Percentiles rank a stretch among this genome's conserved stretches.
These are phyloP conservation scores for Pseudogymnoascus sp. DNA, from an alignment of 2,329 filamentous ascomycete species.

Conservation along the genomic window DNA sequence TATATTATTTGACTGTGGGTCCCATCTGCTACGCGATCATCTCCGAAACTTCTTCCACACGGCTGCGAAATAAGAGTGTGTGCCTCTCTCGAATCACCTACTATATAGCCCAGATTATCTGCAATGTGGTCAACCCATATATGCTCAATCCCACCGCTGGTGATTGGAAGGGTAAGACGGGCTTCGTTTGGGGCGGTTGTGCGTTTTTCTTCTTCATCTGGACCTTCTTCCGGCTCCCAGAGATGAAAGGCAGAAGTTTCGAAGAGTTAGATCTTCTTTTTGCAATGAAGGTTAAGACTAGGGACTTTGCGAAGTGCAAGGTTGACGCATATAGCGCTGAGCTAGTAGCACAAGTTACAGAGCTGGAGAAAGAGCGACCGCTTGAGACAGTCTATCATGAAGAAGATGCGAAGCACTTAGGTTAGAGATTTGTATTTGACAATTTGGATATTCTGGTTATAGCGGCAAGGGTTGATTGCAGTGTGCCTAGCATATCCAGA, in stretches of 20 bases:
- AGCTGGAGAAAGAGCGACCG: no score
- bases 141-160: constrained; percentile 41
- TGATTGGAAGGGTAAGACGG: constrained; percentile 41
- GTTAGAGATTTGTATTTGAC: no score
- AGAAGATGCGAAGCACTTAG: no score
- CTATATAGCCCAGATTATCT: constrained; percentile 40
- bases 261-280: constrained; percentile 42
- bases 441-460: no score
- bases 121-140: constrained; percentile 38
- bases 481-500: no score
- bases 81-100: constrained; percentile 43
- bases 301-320: constrained; percentile 26
- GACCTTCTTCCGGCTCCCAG: constrained; percentile 36
- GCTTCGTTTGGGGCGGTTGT: constrained; percentile 38
- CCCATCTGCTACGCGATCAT: constrained; percentile 46
- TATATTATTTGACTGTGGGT: constrained; percentile 48
- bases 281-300: constrained; percentile 27
- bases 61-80: constrained; percentile 47
- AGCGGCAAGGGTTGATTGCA: no score
- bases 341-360: no score
- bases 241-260: constrained; percentile 37
- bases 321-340: constrained; percentile 5
- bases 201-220: constrained; percentile 40
- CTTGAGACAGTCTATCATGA: no score
- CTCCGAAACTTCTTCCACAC: constrained; percentile 45